Base-by-base conservation (phyloP, 495 filamentous ascomycete genomes). In the Penicillium nucicola region DNA sequence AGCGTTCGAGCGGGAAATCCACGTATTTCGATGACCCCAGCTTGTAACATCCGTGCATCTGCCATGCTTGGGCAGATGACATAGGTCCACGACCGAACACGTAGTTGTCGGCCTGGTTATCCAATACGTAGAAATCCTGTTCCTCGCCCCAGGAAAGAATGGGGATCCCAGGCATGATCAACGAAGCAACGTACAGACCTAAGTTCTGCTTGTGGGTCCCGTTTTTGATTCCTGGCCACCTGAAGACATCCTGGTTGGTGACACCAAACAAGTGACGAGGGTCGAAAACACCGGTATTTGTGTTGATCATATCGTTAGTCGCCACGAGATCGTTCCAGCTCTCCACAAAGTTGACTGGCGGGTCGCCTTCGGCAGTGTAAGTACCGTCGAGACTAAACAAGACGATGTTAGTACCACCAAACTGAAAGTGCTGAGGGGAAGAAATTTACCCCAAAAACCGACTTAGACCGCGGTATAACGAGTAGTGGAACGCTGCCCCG, bases 171-270 rank as follows among this genome's bases (percentile, higher is more conserved):
- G 76, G 76, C 59, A 79, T 67, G 31, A 70, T 41, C 17, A 77
- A 45, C 14, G 70, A 72, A 11, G 69, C 65, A 38, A 79, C 62
- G 53, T 72, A 77, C 5, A 72, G 58, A n/a, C 56, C 76, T 2
- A 79, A 64, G 22, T 71, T 43, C 52, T 74, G 65, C 34, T 68
- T 71, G 32, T 77, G 57, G 13, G 72, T 76, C 17, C 76, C 76
- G 46, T 77, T 70, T n/a, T 56, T 57, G 19, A 79, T 66, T 12
- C 71, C 70, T 12, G 76, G 76, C 76, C 76, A 79, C 7, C 74
- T 62, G 52, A 79, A 75, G 17, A 77, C 73, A 57, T 79, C 76
- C 48, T 79, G 76, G 52, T 78, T 79, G 20, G 75, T 71, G 13
- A 62, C 56, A 14, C 76, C 76, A 57, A 67, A 78, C 55, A 77